Evolutionary conservation across 352 stramenopile species (phyloP), one percentile per base, ranked within the genome.

Genomic region (Poterioochromonas sp.): DNA sequence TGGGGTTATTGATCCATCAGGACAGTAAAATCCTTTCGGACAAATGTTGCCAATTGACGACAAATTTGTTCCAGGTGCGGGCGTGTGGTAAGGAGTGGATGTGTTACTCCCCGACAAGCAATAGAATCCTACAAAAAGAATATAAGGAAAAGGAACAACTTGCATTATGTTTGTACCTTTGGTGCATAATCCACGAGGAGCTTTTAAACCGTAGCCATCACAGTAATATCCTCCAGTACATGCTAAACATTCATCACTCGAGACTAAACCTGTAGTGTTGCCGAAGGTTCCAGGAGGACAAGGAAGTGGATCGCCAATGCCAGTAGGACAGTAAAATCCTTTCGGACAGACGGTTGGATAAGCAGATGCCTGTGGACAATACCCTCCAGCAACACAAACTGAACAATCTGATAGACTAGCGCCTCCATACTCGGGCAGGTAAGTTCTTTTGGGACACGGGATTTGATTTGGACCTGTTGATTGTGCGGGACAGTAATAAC

Each of bases 151-250:
- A 53, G 8, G 8, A 53, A 53, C 44, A 20, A 20, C 8, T 53
- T 53, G 20, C 44, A 53, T 8, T 20, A 53, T 20, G 20, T 20
- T 11, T 5, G 76, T 32, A 77, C 91, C 91, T 15, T 89, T 87
- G 41, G 94, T 89, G 58, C 91, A 96, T 2, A 84, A 87, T 29
- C 89, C 91, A 15, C 87, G 81, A 0, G 90, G 89, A n/a, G 85
- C 79, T 0, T 88, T 91, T 37, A 95, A 86, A 79, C 88, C n/a
- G 85, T 79, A 76, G 18, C 88, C 84, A 62, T 97, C 91, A 80
- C 92, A 97, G 76, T 93, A 97, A 84, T 89, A 89, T 0, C 92
- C 92, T n/a, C 90, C 87, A 22, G 88, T 83, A 78, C 92, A 97
- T 41, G 83, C 73, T 0, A 88, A 81, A 82, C 92, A 97, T 69